Percentiles rank a stretch among this genome's conserved stretches.
Conservation (phyloP, 116 monocot species). For the Phalaenopsis hybrid region DNA sequence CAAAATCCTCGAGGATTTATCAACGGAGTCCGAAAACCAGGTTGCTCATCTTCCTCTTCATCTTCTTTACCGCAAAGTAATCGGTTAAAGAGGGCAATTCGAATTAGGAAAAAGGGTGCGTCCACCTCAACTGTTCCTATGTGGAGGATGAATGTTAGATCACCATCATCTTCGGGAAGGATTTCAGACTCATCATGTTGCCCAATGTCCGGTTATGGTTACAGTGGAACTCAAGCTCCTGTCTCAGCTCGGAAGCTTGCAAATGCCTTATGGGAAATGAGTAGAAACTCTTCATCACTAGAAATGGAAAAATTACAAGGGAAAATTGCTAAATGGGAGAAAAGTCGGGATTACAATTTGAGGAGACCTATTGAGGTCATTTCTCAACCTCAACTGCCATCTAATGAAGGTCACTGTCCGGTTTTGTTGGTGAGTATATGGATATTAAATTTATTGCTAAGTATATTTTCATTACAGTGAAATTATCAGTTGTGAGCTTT, state of each 20-base stretch:
- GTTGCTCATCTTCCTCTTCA: constrained; percentile 37
- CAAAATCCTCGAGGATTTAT: neutral
- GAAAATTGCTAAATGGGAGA: neutral
- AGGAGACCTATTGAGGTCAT: constrained; percentile 10
- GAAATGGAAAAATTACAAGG: constrained; percentile 4
- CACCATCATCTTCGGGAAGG: constrained; percentile 20
- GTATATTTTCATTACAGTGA: neutral
- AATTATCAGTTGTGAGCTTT: neutral
- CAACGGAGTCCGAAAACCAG: constrained; percentile 29
- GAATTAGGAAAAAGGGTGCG: constrained; percentile 31
- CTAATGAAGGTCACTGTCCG: constrained; percentile 37
- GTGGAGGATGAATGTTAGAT: constrained; percentile 39
- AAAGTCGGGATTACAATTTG: neutral
- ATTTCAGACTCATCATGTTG: constrained; percentile 17
- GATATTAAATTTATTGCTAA: neutral
- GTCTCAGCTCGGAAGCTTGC: constrained; percentile 74
- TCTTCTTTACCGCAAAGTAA: constrained; percentile 32
- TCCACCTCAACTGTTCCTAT: constrained; percentile 35
- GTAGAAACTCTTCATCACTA: constrained; percentile 18
- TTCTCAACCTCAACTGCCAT: constrained; percentile 21
- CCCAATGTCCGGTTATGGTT: neutral
- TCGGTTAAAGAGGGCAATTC: constrained; percentile 32
- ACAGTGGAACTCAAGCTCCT: constrained; percentile 11
- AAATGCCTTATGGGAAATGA: constrained; percentile 56
- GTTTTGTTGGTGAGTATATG: constrained; percentile 28